Evolutionary conservation across 192 early-diverging fungal genomes (phyloP), one percentile per base, ranked within the genome.

Genomic region (Phlyctochytrium bullatum): DNA sequence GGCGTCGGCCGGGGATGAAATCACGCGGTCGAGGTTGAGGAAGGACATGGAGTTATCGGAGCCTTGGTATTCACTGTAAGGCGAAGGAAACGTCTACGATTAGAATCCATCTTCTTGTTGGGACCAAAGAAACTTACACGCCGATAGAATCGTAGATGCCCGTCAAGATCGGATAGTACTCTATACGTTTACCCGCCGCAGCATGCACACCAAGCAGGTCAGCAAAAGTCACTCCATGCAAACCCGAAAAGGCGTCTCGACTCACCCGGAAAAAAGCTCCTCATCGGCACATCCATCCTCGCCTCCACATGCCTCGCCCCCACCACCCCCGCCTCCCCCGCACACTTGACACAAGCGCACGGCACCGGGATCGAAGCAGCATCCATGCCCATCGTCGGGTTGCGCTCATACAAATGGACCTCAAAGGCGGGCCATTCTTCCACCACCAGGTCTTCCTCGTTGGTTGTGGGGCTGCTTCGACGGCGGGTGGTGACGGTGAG

Each of bases 201-300:
- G n/a, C n/a, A n/a, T n/a, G n/a, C n/a, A n/a, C n/a, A n/a, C n/a
- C n/a, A n/a, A n/a, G n/a, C n/a, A n/a, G n/a, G n/a, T n/a, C n/a
- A n/a, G n/a, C n/a, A n/a, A n/a, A n/a, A n/a, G n/a, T n/a, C n/a
- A n/a, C n/a, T n/a, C n/a, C n/a, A n/a, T n/a, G n/a, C n/a, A n/a
- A n/a, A n/a, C n/a, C n/a, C n/a, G n/a, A n/a, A n/a, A n/a, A n/a
- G n/a, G 6, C 40, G 40, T 14, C 10, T 20, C 40, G n/a, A 12
- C 62, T 34, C 33, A 76, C 73, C 74, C 16, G 77, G 77, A 52
- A 78, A 81, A 65, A 84, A 81, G 29, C 68, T 71, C 32, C 83
- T 71, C 83, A 84, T 84, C 20, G 83, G 83, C 3, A 82, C 80
- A 40, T 82, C 83, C 52, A 84, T 81, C n/a, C 78, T 72, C 71